Percentiles rank a stretch among this genome's conserved stretches.
phyloP scores from a whole-genome alignment of 352 stramenopile genomes.

The Globisporangium parvum region DNA sequence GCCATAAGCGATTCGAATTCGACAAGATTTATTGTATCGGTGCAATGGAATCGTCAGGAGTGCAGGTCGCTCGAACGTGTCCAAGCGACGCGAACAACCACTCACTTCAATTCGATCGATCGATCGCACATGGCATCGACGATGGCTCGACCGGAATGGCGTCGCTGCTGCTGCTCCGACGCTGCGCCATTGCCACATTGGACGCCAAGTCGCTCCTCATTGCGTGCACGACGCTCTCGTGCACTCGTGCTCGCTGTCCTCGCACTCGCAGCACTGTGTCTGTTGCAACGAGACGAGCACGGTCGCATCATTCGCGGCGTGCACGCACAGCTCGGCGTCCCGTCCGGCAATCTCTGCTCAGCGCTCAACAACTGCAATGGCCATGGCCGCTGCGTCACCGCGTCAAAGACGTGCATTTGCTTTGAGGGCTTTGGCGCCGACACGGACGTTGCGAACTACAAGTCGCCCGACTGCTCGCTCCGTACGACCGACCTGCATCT shows the following conservation, averaged over 20 bases:
- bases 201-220: too few relatives aligned
- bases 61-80: too few relatives aligned
- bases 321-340: slow-evolving; percentile 39
- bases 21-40: neutral
- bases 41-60: neutral
- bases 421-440: slow-evolving; percentile 82
- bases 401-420: slow-evolving; percentile 84
- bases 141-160: too few relatives aligned
- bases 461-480: slow-evolving; percentile 77
- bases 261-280: neutral
- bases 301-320: neutral
- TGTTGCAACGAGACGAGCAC: neutral
- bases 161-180: too few relatives aligned
- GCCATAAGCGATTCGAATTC: neutral
- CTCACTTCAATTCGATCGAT: too few relatives aligned
- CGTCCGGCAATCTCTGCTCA: slow-evolving; percentile 66
- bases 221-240: neutral
- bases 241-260: neutral
- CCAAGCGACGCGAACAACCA: too few relatives aligned
- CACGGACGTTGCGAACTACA: slow-evolving; percentile 75
- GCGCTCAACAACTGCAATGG: slow-evolving; percentile 84
- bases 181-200: too few relatives aligned
- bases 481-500: slow-evolving; percentile 24
- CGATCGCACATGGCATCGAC: too few relatives aligned
- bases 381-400: slow-evolving; percentile 80